Percentiles rank a stretch among this genome's conserved stretches.
phyloP scores from a whole-genome alignment of 805 yeast genomes.

The Wickerhamomyces tratensis region DNA sequence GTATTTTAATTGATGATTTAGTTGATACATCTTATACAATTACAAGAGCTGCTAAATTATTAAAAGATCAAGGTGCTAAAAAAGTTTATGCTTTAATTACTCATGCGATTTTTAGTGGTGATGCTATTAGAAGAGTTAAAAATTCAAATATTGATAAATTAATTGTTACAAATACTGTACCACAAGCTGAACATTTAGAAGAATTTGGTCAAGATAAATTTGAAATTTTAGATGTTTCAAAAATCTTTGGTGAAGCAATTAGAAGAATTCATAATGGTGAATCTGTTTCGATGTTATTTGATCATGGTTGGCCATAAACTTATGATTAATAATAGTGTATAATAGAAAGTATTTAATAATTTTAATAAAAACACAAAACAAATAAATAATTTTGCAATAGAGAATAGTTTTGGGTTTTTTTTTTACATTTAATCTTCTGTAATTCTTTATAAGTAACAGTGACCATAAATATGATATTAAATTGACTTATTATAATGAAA shows the following conservation, averaged over 20 bases:
- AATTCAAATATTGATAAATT: constrained; percentile 70
- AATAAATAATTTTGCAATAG: no score
- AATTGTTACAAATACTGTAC: constrained; percentile 85
- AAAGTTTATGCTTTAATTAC: constrained; percentile 82
- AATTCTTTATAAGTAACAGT: no score
- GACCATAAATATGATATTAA: no score
- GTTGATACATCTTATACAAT: constrained; percentile 92
- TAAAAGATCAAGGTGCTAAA: constrained; percentile 89
- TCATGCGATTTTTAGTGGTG: constrained; percentile 90
- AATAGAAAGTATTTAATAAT: no score
- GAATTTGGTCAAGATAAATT: constrained; percentile 44
- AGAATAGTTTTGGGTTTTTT: no score
- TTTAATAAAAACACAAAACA: no score
- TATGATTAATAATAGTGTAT: no score
- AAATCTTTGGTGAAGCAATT: constrained; percentile 88
- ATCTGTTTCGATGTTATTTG: constrained; percentile 87
- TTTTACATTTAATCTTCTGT: no score
- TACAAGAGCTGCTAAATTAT: constrained; percentile 81
- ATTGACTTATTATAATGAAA: no score
- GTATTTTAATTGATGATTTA: constrained; percentile 88
- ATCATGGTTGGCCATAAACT: constrained; percentile 45
- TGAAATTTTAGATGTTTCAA: constrained; percentile 79
- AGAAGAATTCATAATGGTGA: constrained; percentile 97
- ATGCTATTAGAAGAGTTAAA: constrained; percentile 66
- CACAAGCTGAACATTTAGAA: constrained; percentile 56